phyloP scores from a whole-genome alignment of 257 asterid species.

The Plantago ovata region DNA sequence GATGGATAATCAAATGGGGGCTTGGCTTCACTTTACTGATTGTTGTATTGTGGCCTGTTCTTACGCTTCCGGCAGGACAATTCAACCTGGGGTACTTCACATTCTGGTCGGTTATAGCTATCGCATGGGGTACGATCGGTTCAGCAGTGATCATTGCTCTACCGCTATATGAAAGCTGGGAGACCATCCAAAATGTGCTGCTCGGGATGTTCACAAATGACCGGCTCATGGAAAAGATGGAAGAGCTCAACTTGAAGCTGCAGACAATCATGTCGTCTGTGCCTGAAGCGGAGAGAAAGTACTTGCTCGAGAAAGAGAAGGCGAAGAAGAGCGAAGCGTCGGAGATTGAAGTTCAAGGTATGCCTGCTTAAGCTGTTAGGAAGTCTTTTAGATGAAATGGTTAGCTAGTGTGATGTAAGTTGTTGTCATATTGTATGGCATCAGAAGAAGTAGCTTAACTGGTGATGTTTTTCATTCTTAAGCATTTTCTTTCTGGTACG shows the following conservation, averaged over 20 bases:
- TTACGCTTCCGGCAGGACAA: conserved; percentile 85
- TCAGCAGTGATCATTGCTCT: conserved; percentile 74
- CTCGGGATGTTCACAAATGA: conserved; percentile 86
- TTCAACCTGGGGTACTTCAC: conserved; percentile 84
- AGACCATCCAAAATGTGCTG: conserved; percentile 49
- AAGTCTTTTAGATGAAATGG: background rate
- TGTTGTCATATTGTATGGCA: background rate
- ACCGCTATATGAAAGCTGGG: conserved; percentile 82
- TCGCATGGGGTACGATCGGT: conserved; percentile 84
- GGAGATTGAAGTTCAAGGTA: conserved; percentile 35
- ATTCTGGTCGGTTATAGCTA: conserved; percentile 83
- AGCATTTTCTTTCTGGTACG: no score
- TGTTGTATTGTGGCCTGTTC: conserved; percentile 73
- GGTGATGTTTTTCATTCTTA: background rate
- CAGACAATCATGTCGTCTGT: conserved; percentile 53
- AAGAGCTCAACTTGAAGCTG: conserved; percentile 62
- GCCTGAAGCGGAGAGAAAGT: conserved; percentile 74
- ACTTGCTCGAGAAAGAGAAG: conserved; percentile 60
- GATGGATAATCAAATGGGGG: conserved; percentile 90
- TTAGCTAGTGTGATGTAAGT: conserved; percentile 4
- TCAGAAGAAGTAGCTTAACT: background rate
- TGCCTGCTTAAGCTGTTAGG: conserved; percentile 6
- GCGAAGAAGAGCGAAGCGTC: conserved; percentile 49
- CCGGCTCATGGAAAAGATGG: conserved; percentile 69
- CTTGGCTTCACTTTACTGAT: conserved; percentile 70